Percentiles rank a stretch among this genome's conserved stretches.
phyloP scores from a whole-genome alignment of 1,284 basidiomycete genomes.

The Pseudozyma sp. region DNA sequence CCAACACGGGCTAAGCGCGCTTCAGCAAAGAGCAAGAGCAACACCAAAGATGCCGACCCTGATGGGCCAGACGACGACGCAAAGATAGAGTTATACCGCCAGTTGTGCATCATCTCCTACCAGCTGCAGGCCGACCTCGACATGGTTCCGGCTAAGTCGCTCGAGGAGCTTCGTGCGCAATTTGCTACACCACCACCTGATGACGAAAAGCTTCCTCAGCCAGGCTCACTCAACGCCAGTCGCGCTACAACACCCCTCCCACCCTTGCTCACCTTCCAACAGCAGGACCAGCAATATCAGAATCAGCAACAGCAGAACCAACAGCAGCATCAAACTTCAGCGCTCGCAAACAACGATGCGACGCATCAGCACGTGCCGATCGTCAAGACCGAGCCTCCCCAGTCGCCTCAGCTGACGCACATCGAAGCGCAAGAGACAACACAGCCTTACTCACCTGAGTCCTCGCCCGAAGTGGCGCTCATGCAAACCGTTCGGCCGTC shows the following conservation, averaged over 20 bases:
- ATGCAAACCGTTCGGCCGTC: conserved; percentile 21
- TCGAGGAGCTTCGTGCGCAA: conserved; percentile 28
- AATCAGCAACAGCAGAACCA: neutral
- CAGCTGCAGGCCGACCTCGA: conserved; percentile 51
- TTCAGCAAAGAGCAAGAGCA: conserved; percentile 27
- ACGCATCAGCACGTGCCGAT: conserved; percentile 1
- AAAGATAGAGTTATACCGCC: conserved; percentile 39
- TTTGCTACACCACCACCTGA: conserved; percentile 30
- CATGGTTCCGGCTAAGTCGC: conserved; percentile 38
- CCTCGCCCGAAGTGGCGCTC: conserved; percentile 42
- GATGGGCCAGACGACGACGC: conserved; percentile 38
- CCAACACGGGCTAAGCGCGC: conserved; percentile 24
- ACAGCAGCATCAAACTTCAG: neutral
- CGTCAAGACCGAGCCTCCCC: conserved; percentile 30
- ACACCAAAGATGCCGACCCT: conserved; percentile 25
- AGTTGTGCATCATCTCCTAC: conserved; percentile 50
- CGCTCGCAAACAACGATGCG: neutral
- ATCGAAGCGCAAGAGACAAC: conserved; percentile 3
- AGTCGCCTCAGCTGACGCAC: conserved; percentile 19
- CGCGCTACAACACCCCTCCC: conserved; percentile 7
- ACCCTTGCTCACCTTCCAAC: neutral
- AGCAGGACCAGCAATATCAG: neutral
- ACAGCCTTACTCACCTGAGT: conserved; percentile 34
- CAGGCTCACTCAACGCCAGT: conserved; percentile 4
- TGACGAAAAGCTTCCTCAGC: neutral